Evolutionary conservation across 176 grass and related monocot species (phyloP).

Genomic region (Rhynchospora tenuis): DNA sequence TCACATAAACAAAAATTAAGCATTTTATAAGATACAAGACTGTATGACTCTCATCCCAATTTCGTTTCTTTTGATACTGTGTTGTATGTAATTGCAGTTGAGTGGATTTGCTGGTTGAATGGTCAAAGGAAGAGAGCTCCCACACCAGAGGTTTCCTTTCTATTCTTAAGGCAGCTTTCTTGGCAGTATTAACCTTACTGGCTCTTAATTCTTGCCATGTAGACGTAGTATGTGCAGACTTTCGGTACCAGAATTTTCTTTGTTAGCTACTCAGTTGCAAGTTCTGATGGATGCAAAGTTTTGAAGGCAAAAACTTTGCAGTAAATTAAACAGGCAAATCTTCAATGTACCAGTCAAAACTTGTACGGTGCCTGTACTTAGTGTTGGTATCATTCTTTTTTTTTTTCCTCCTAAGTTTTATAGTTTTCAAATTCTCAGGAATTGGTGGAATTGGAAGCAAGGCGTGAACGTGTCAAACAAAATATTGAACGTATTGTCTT

Average conservation of each 20-base stretch:
- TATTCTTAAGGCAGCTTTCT: background rate
- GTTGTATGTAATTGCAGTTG: conserved; percentile 49
- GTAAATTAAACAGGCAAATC: background rate
- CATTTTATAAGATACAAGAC: background rate
- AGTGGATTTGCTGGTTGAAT: conserved; percentile 99
- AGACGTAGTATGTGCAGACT: background rate
- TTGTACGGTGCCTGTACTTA: background rate
- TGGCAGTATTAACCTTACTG: background rate
- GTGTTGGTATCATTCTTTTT: background rate
- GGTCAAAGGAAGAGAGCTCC: conserved; percentile 88
- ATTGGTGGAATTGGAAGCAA: conserved; percentile 66
- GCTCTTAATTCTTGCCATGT: background rate
- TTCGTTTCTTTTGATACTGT: background rate
- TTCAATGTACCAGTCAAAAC: background rate
- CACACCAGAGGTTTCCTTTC: conserved; percentile 52
- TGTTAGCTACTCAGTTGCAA: background rate
- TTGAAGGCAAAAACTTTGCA: background rate
- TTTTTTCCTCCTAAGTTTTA: conserved; percentile 13
- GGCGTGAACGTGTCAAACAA: conserved; percentile 58
- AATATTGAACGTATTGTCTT: conserved; percentile 60
- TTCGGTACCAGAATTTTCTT: background rate
- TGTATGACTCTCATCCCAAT: background rate
- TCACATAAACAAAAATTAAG: background rate
- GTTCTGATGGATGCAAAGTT: background rate
- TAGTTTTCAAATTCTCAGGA: conserved; percentile 37